A percentile compares a stretch with the other conserved stretches of the same genome.
Conservation (phyloP, 352 stramenopile species). For the Thraustochytrium sp. region DNA sequence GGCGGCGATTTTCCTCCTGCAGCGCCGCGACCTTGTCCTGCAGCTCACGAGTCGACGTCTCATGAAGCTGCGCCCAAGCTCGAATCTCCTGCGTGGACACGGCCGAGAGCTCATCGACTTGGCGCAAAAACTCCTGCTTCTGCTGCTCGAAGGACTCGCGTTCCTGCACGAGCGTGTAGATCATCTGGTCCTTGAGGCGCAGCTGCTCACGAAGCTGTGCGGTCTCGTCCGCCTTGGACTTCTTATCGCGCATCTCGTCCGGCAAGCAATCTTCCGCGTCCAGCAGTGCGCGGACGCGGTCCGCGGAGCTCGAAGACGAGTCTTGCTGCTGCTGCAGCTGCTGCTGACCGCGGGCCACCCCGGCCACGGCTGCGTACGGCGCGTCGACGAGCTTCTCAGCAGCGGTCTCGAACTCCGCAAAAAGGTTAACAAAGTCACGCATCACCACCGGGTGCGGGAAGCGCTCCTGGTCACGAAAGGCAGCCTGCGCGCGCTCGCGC, state of each 20-base stretch:
- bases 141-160: constrained; percentile 25
- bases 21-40: background rate
- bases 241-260: background rate
- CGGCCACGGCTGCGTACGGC: background rate
- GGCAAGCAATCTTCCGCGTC: background rate
- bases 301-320: background rate
- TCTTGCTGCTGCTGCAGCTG: too few relatives aligned
- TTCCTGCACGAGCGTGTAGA: constrained; percentile 19
- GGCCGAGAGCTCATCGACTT: constrained; percentile 12
- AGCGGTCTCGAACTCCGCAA: constrained; percentile 22
- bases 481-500: background rate
- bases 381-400: constrained; percentile 15
- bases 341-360: background rate
- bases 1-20: constrained; percentile 22
- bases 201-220: constrained; percentile 2
- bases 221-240: background rate
- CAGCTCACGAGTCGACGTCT: background rate
- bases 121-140: constrained; percentile 9
- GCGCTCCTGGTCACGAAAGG: constrained; percentile 13
- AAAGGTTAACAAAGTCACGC: constrained; percentile 42
- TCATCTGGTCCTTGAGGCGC: constrained; percentile 32
- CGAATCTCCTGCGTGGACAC: background rate
- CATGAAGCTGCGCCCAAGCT: background rate
- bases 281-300: background rate
- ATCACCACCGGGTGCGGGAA: constrained; percentile 30